Evolutionary conservation across 1,139 yeast genomes (phyloP).

Genomic region (Candida tropicalis): DNA sequence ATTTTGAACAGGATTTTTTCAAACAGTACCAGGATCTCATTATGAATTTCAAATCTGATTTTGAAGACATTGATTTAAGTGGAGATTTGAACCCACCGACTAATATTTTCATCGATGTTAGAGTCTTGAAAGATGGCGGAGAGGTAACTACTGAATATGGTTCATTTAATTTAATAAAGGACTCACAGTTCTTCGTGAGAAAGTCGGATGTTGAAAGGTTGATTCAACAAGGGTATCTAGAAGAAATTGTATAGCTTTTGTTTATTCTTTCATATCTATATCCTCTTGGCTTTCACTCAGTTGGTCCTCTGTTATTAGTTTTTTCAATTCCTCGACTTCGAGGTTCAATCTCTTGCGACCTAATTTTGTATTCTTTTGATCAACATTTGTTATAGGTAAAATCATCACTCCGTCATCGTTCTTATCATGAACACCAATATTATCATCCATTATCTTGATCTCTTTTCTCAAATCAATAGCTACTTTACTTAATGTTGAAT

Average conservation of each 20-base stretch:
- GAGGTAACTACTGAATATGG: conserved; percentile 98
- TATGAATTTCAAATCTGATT: conserved; percentile 74
- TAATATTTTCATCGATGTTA: conserved; percentile 88
- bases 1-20: conserved; percentile 79
- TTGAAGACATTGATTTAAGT: conserved; percentile 84
- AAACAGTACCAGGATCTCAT: conserved; percentile 70
- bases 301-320: conserved; percentile 21
- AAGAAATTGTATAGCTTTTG: conserved; percentile 52
- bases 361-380: conserved; percentile 61
- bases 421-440: conserved; percentile 49
- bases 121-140: conserved; percentile 93
- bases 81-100: conserved; percentile 90
- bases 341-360: conserved; percentile 51
- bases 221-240: conserved; percentile 92
- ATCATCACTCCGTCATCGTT: conserved; percentile 54
- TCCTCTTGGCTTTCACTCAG: conserved; percentile 5
- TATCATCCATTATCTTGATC: conserved; percentile 59
- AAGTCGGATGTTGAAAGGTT: conserved; percentile 92
- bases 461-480: conserved; percentile 58
- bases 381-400: conserved; percentile 58
- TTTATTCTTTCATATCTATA: conserved; percentile 16
- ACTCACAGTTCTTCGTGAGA: conserved; percentile 91
- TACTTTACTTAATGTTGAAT: conserved; percentile 35
- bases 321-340: conserved; percentile 33
- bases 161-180: conserved; percentile 90